Conservation (phyloP, 768 basidiomycete species). For the Russula griseocarnosa region DNA sequence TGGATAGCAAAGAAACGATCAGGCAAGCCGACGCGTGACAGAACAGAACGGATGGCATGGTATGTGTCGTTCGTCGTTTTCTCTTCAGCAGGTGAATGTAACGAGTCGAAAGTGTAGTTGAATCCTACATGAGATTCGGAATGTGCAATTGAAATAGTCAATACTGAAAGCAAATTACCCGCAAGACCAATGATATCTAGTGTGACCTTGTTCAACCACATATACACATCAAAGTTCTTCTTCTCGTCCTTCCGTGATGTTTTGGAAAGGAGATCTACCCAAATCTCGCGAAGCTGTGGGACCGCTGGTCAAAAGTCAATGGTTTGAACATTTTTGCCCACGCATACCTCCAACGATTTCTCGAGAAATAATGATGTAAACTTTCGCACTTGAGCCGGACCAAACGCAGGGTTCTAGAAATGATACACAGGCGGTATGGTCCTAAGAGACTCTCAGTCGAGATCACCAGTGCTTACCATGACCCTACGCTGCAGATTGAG, state of each 20-base stretch:
- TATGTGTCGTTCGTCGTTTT: slow-evolving; percentile 33
- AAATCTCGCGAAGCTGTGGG: slow-evolving; percentile 34
- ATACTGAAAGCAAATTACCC: slow-evolving; percentile 15
- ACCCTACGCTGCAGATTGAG: slow-evolving; percentile 8
- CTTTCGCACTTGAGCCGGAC: slow-evolving; percentile 30
- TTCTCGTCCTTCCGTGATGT: slow-evolving; percentile 18
- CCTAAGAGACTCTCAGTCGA: background rate
- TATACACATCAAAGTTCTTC: slow-evolving; percentile 17
- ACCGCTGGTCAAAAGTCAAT: no score
- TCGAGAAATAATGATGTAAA: slow-evolving; percentile 29
- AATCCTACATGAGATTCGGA: slow-evolving; percentile 35
- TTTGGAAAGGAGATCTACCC: slow-evolving; percentile 23
- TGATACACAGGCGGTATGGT: background rate
- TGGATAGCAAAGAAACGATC: slow-evolving; percentile 36
- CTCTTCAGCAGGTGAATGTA: slow-evolving; percentile 30
- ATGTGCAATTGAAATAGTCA: background rate
- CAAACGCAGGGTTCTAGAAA: slow-evolving; percentile 31
- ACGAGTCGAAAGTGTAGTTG: slow-evolving; percentile 37
- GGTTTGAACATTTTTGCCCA: background rate
- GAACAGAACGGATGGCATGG: slow-evolving; percentile 36
- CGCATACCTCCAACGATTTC: slow-evolving; percentile 29
- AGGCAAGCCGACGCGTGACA: slow-evolving; percentile 21
- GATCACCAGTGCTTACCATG: slow-evolving; percentile 7
- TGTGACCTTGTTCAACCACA: slow-evolving; percentile 29
- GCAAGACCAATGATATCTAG: slow-evolving; percentile 33